Base-by-base conservation (phyloP, 2,329 filamentous ascomycete species). In the Cytospora chrysosperma region DNA sequence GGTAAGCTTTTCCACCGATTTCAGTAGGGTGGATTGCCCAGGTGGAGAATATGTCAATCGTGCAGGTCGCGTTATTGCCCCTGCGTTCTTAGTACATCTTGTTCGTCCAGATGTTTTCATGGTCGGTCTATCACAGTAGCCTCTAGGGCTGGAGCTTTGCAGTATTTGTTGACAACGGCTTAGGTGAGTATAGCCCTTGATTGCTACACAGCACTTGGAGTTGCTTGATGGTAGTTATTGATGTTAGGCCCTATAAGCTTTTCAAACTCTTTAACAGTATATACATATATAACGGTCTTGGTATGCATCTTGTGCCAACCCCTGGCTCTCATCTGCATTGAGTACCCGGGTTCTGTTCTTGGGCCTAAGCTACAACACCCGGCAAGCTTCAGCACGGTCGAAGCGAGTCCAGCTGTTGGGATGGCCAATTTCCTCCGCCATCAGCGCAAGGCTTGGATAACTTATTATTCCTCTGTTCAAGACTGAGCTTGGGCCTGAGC, bases 401-500 rank as follows among this genome's bases (percentile, higher is more conserved):
- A 47, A 47, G 43, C 43, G 19, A 24, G n/a, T n/a, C n/a, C 21
- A 24, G 43, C 3, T 24, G n/a, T 21, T 13, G 12, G 24, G 43
- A 7, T n/a, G 19, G 7, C 17, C 37, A 43, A 15, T n/a, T 13
- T n/a, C 19, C 37, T 43, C 37, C 37, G 5, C 17, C 37, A 5
- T 12, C 13, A 34, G 9, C 19, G 7, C 37, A 43, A 43, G 17
- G 6, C 19, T 47, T n/a, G 19, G n/a, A 21, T 24, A 12, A 13
- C 7, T 34, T 12, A 3, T 24, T 4, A 1, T 21, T 7, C 4
- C 13, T 9, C 17, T 15, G n/a, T 5, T 8, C 37, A n/a, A n/a
- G 19, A 4, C 62, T 32, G 59, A 1, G 64, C 53, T 54, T 61
- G 28, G 15, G 58, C 59, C 4, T 26, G 26, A 37, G 27, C 61